Conservation (phyloP, 2,329 filamentous ascomycete genomes). For the Torrubiellomyces zombiae region DNA sequence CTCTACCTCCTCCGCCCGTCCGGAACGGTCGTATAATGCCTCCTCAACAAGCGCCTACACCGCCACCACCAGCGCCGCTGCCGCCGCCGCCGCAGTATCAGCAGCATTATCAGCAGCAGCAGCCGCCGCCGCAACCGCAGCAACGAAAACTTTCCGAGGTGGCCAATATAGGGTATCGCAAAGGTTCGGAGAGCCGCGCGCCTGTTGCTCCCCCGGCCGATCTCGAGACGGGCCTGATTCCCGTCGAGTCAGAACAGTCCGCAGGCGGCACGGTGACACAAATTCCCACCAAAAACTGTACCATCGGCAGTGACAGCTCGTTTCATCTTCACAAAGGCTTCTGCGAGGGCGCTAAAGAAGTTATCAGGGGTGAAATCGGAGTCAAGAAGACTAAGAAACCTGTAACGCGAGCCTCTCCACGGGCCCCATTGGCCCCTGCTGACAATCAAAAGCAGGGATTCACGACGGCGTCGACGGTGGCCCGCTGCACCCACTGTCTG, state of each 20-base stretch:
- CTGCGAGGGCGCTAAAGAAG: constrained; percentile 35
- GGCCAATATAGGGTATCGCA: too few relatives aligned
- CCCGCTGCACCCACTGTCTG: constrained; percentile 34
- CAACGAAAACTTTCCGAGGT: too few relatives aligned
- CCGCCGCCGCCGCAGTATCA: too few relatives aligned
- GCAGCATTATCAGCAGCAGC: too few relatives aligned
- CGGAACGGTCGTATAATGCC: too few relatives aligned
- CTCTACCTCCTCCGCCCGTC: too few relatives aligned
- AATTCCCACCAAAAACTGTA: constrained; percentile 16
- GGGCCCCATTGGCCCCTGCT: not conserved
- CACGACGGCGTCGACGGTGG: constrained; percentile 23
- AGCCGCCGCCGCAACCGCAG: not conserved
- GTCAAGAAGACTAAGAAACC: constrained; percentile 34
- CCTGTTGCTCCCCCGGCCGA: constrained; percentile 1
- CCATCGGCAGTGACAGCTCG: constrained; percentile 27
- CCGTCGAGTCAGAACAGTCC: constrained; percentile 6
- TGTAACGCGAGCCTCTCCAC: constrained; percentile 14
- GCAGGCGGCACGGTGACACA: constrained; percentile 1
- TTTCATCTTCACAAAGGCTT: constrained; percentile 37
- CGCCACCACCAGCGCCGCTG: too few relatives aligned
- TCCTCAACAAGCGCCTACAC: constrained; percentile 1
- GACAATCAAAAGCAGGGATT: constrained; percentile 18
- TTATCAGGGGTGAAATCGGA: constrained; percentile 28
- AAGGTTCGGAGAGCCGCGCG: constrained; percentile 2
- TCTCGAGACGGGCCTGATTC: constrained; percentile 8